Evolutionary conservation across 192 early-diverging fungal species (phyloP), one percentile per base, ranked within the genome.

Genomic region (Mortierella alpina): DNA sequence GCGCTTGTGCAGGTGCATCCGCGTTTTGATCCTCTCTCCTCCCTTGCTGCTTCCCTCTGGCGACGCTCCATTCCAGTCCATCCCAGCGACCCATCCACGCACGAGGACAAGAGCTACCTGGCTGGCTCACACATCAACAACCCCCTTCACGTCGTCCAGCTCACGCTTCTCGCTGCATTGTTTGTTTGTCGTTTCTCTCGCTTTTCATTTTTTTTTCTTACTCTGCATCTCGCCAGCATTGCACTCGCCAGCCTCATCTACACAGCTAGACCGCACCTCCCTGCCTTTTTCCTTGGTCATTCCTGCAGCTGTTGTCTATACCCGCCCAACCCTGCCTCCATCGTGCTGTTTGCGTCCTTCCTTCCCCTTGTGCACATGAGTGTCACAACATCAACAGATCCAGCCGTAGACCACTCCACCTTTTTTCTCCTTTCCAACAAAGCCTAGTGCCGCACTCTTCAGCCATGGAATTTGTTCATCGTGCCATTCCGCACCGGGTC

Each of bases 391-490:
- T 3, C 3, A 31, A 31, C 31, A 31, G 31, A 31, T 58, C 23
- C 31, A 58, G 31, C 56, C 22, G 31, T 39, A 20, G 22, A 44
- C 17, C 53, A 22, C 46, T 48, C 17, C 41, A 17, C 15, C 41
- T 44, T 45, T 48, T 56, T 10, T 9, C 20, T 2, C 61, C 31
- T 39, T 13, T 17, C 56, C 20, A 11, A 57, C 9, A 57, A 56
- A 20, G 40, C 39, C 58, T 59, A 59, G 39, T 59, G 10, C 20
- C 18, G 2, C 62, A 20, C 8, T 20, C 15, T 20, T 20, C 39
- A 52, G 11, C 31, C 49, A 80, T 80, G 77, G 77, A 80, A 14
- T 80, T 80, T 39, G 40, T 80, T 52, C 59, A 80, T 55, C 77
- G 77, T n/a, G 77, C 77, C 7, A 54, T 80, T n/a, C 77, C 77